phyloP scores from a whole-genome alignment of 1,284 basidiomycete genomes.

The Mycena citricolor region DNA sequence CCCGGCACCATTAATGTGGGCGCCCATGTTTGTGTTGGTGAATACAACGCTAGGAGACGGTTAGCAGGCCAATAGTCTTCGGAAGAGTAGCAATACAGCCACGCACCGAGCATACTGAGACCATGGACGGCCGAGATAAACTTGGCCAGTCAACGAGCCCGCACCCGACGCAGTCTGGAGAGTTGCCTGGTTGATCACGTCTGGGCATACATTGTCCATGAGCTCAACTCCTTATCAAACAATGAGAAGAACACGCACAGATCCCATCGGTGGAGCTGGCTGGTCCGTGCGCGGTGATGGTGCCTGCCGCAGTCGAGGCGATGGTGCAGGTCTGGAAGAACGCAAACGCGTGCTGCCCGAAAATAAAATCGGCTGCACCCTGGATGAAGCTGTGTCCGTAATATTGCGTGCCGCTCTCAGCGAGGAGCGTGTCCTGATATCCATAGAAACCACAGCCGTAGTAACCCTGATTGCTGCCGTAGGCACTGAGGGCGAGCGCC shows the following conservation, averaged over 20 bases:
- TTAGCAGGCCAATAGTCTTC: not conserved
- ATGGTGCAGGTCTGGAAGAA: constrained; percentile 49
- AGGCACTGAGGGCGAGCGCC: constrained; percentile 33
- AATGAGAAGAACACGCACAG: constrained; percentile 1
- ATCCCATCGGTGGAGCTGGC: constrained; percentile 41
- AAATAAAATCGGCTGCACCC: constrained; percentile 59
- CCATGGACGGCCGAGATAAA: constrained; percentile 57
- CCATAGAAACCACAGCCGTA: constrained; percentile 37
- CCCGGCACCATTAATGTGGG: constrained; percentile 41
- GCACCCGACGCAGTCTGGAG: constrained; percentile 45
- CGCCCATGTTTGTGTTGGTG: constrained; percentile 9
- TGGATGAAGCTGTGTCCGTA: constrained; percentile 24
- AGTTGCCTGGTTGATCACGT: constrained; percentile 47
- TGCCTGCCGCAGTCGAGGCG: constrained; percentile 38
- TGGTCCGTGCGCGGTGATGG: constrained; percentile 53
- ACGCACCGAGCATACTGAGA: constrained; percentile 31
- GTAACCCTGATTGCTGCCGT: constrained; percentile 30
- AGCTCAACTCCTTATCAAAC: too few species aligned
- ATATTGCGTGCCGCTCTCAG: constrained; percentile 42
- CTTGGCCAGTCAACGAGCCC: constrained; percentile 35
- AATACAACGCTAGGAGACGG: constrained; percentile 17
- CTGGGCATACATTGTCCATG: too few species aligned
- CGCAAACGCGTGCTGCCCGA: constrained; percentile 41
- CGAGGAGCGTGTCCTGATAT: constrained; percentile 45
- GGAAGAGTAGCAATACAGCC: not conserved